Base-by-base conservation (phyloP, 169 alveolate genomes). In the Eimeria acervulina region DNA sequence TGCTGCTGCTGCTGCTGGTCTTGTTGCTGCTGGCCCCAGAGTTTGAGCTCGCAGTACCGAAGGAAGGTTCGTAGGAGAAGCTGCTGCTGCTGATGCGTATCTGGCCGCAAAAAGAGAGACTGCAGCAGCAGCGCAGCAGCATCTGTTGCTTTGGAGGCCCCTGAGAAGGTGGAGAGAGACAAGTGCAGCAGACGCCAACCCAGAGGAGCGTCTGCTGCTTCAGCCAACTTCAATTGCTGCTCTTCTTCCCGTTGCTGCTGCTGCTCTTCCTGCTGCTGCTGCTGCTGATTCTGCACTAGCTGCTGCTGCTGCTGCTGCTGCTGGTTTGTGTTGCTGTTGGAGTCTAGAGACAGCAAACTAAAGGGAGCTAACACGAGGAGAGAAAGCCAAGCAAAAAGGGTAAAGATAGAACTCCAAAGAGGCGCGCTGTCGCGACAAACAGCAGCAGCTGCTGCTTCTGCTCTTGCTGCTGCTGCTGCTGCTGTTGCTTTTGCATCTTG, bases 51-150 rank as follows among this genome's bases (percentile, higher is more conserved):
- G 93, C 93, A 59, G 40, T 61, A 19, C 36, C 80, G 23, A 31
- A 52, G 59, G 63, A 85, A 52, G 59, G 93, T 33, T 44, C 76
- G 21, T 21, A 85, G 80, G 36, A 85, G 93, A 15, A 85, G 80
- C 63, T 59, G 93, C 81, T 59, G 81, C 55, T 85, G 81, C 36
- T 59, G 61, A 19, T 59, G 93, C 40, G 66, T 28, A 19, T 59
- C 93, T 0, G 80, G 93, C 5, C 76, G 47, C 26, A 36, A 7
- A 10, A 85, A 61, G 1, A 85, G 93, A 21, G 93, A 52, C 80
- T 85, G 93, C 93, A 85, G 93, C 76, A 85, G 93, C 81, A 85
- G 80, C 76, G 90, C 90, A 51, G 90, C 90, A 81, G 90, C 90
- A 81, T 42, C 70, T n/a, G 63, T 31, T 42, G 87, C 87, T 26